Percentiles rank a stretch among this genome's conserved stretches.
Conservation (phyloP, 805 yeast genomes). For the Danielia reshetovae region DNA sequence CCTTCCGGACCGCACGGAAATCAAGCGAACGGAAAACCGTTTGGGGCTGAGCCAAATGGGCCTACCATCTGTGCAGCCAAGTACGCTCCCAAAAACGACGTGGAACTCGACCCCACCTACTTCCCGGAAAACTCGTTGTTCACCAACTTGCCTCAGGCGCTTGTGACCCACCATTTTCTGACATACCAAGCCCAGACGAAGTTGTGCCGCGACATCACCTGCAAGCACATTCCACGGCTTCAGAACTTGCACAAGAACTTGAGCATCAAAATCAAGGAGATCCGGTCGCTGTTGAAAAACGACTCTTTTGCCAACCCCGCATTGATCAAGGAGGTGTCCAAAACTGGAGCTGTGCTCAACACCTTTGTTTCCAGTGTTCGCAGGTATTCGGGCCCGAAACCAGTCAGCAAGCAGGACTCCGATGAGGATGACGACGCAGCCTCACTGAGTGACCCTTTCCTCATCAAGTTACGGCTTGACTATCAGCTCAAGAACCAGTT, state of each 20-base stretch:
- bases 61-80: constrained; percentile 12
- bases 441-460: constrained; percentile 38
- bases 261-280: constrained; percentile 37
- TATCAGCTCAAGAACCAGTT: constrained; percentile 39
- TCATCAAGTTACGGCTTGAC: constrained; percentile 36
- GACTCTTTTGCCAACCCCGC: constrained; percentile 38
- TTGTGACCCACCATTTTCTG: constrained; percentile 33
- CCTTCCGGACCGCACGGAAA: no score
- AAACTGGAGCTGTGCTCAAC: constrained; percentile 53
- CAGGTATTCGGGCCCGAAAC: constrained; percentile 31
- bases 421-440: constrained; percentile 23
- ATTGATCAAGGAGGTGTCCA: constrained; percentile 43
- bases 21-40: no score
- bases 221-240: constrained; percentile 34
- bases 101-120: constrained; percentile 19
- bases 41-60: not conserved
- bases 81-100: constrained; percentile 17
- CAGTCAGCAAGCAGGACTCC: constrained; percentile 20
- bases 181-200: constrained; percentile 24
- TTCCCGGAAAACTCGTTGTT: constrained; percentile 24
- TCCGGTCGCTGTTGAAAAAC: constrained; percentile 35
- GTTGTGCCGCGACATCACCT: constrained; percentile 27
- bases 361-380: constrained; percentile 31
- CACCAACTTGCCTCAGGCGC: constrained; percentile 26
- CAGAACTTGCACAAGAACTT: constrained; percentile 34